These are phyloP conservation scores for Sistotremastrum suecicum DNA, from an alignment of 768 basidiomycete species.

Conservation along the genomic window DNA sequence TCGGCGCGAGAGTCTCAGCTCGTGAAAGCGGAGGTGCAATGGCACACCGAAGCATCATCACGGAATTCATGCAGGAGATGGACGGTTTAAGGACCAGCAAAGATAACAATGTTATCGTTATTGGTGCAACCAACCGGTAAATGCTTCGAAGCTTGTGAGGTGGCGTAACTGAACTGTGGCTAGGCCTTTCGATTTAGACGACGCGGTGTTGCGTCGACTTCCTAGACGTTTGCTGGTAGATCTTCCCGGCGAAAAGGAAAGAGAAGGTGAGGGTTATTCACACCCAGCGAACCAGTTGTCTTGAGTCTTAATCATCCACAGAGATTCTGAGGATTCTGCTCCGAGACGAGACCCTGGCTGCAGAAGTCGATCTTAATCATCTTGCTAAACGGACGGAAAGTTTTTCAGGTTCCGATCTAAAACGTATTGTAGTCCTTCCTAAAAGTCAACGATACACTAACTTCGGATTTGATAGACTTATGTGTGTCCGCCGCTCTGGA, in stretches of 20 bases:
- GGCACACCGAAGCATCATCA: slow-evolving; percentile 79
- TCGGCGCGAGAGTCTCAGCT: slow-evolving; percentile 69
- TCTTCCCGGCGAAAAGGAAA: slow-evolving; percentile 73
- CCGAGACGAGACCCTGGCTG: slow-evolving; percentile 58
- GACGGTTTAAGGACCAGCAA: slow-evolving; percentile 74
- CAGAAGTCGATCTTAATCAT: slow-evolving; percentile 43
- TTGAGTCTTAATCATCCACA: slow-evolving; percentile 15
- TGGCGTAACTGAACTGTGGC: background rate
- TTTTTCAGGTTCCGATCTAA: slow-evolving; percentile 91
- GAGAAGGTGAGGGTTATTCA: slow-evolving; percentile 44
- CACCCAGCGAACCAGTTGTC: background rate
- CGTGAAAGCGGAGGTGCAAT: slow-evolving; percentile 66
- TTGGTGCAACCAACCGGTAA: slow-evolving; percentile 80
- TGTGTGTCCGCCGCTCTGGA: slow-evolving; percentile 89
- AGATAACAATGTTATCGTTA: slow-evolving; percentile 75
- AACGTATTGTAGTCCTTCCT: slow-evolving; percentile 36
- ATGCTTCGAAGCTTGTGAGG: slow-evolving; percentile 6
- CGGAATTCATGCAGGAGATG: slow-evolving; percentile 95
- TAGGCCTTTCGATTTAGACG: slow-evolving; percentile 71
- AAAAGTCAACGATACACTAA: slow-evolving; percentile 1
- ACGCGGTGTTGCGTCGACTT: slow-evolving; percentile 80
- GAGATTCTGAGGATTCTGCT: slow-evolving; percentile 82
- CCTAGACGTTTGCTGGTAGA: slow-evolving; percentile 82
- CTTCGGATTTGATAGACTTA: slow-evolving; percentile 41
- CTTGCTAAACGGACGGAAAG: slow-evolving; percentile 64